phyloP scores from a whole-genome alignment of 371 early-diverging fungal genomes.

The Choanephora cucurbitarum region DNA sequence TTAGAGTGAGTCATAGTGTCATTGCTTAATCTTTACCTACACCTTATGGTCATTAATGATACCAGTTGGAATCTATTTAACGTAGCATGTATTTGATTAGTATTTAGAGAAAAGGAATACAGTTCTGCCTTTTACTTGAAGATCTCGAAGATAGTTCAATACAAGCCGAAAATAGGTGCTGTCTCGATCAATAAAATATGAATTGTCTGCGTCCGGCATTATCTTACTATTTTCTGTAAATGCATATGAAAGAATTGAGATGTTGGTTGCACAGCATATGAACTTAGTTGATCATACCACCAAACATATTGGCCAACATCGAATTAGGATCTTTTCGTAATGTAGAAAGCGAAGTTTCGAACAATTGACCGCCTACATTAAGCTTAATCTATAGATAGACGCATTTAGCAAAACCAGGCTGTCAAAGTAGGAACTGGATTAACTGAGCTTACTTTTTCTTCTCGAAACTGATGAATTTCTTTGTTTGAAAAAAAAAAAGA shows the following conservation, averaged over 20 bases:
- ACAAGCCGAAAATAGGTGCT: conserved; percentile 43
- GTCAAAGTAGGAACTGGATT: too few species aligned
- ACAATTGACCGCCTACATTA: conserved; percentile 45
- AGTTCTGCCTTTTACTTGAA: conserved; percentile 22
- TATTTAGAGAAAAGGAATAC: too few species aligned
- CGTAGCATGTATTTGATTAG: neutral
- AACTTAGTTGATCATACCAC: conserved; percentile 15
- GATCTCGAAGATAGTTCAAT: conserved; percentile 45
- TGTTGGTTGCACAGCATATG: neutral
- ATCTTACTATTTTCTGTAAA: conserved; percentile 9
- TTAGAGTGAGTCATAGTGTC: neutral
- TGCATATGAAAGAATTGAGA: neutral
- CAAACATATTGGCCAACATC: conserved; percentile 39
- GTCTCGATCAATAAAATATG: conserved; percentile 51
- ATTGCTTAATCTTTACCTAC: conserved; percentile 9
- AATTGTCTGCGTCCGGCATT: conserved; percentile 37
- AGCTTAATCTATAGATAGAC: conserved; percentile 26
- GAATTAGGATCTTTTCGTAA: conserved; percentile 42
- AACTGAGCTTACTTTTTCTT: conserved; percentile 29
- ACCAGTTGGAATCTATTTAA: conserved; percentile 34
- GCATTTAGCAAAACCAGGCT: too few species aligned
- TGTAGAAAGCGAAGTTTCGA: conserved; percentile 42
- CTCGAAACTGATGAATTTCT: conserved; percentile 32
- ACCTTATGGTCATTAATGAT: conserved; percentile 37
- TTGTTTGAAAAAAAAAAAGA: too few species aligned